These are phyloP conservation scores for Agaricus blazei DNA, from an alignment of 768 basidiomycete genomes.

Conservation along the genomic window DNA sequence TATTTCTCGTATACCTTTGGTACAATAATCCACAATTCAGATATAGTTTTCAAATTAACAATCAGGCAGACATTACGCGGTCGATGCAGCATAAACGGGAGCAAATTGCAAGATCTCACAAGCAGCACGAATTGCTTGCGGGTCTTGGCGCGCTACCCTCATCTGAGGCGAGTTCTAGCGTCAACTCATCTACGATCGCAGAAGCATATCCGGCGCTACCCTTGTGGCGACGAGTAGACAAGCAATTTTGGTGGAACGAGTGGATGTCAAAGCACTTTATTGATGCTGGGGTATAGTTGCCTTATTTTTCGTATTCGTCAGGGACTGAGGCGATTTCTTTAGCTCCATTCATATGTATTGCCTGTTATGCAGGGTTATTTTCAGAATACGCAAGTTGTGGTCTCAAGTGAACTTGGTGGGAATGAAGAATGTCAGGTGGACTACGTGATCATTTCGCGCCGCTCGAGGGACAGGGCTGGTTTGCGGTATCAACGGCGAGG, in stretches of 20 bases:
- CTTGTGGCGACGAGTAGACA: slow-evolving; percentile 87
- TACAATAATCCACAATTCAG: slow-evolving; percentile 23
- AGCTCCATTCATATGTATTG: slow-evolving; percentile 82
- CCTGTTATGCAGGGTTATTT: slow-evolving; percentile 94
- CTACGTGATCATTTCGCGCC: slow-evolving; percentile 78
- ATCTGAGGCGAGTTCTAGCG: slow-evolving; percentile 21
- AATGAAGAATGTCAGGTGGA: slow-evolving; percentile 51
- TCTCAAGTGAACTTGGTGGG: slow-evolving; percentile 45
- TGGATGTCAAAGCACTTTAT: slow-evolving; percentile 79
- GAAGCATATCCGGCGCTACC: slow-evolving; percentile 80
- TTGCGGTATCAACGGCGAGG: slow-evolving; percentile 93
- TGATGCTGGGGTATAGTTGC: slow-evolving; percentile 69
- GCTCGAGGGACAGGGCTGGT: slow-evolving; percentile 87
- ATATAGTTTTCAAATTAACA: not conserved
- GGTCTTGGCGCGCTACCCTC: slow-evolving; percentile 51
- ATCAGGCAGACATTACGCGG: slow-evolving; percentile 65
- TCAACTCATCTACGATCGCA: slow-evolving; percentile 45
- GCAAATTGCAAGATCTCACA: slow-evolving; percentile 49
- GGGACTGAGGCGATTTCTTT: slow-evolving; percentile 5
- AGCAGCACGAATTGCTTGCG: slow-evolving; percentile 53
- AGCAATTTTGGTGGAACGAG: slow-evolving; percentile 97
- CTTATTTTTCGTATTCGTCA: not conserved
- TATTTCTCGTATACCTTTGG: slow-evolving; percentile 88
- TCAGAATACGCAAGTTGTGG: slow-evolving; percentile 64
- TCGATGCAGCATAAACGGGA: slow-evolving; percentile 80